Conservation (phyloP, 306 rosid genomes). For the Calophaca sinica region DNA sequence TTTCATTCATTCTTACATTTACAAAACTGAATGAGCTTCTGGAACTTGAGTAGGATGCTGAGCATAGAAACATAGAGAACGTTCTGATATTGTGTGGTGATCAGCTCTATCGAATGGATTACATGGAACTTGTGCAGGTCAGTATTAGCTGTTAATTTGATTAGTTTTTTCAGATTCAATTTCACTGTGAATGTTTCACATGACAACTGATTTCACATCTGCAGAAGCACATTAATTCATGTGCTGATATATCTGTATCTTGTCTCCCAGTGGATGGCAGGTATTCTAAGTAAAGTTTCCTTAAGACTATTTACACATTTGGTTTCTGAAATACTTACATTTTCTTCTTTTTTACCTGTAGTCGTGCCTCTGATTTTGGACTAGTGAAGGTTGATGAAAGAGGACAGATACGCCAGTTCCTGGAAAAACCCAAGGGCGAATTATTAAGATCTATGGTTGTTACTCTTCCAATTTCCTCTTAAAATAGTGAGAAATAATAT, state of each 20-base stretch:
- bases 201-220: slow-evolving; percentile 35
- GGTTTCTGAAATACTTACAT: background rate
- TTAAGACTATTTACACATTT: background rate
- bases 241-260: slow-evolving; percentile 59
- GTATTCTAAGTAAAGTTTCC: slow-evolving; percentile 45
- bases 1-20: slow-evolving; percentile 28
- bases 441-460: slow-evolving; percentile 62
- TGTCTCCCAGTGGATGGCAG: slow-evolving; percentile 63
- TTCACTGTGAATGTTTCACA: slow-evolving; percentile 28
- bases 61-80: slow-evolving; percentile 59
- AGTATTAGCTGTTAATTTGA: slow-evolving; percentile 13
- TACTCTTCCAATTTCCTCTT: slow-evolving; percentile 42
- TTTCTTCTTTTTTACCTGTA: slow-evolving; percentile 32
- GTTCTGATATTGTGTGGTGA: slow-evolving; percentile 63
- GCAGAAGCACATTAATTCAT: slow-evolving; percentile 59
- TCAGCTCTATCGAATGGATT: slow-evolving; percentile 67
- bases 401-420: slow-evolving; percentile 53
- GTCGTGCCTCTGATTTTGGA: slow-evolving; percentile 66
- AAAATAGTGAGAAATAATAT: slow-evolving; percentile 23
- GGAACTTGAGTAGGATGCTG: slow-evolving; percentile 58
- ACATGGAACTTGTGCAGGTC: slow-evolving; percentile 61
- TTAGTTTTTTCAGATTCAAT: slow-evolving; percentile 28
- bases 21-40: slow-evolving; percentile 43
- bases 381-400: slow-evolving; percentile 60
- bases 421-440: slow-evolving; percentile 63